Conservation (phyloP, 108 stramenopile genomes). For the Aurantiochytrium sp. region DNA sequence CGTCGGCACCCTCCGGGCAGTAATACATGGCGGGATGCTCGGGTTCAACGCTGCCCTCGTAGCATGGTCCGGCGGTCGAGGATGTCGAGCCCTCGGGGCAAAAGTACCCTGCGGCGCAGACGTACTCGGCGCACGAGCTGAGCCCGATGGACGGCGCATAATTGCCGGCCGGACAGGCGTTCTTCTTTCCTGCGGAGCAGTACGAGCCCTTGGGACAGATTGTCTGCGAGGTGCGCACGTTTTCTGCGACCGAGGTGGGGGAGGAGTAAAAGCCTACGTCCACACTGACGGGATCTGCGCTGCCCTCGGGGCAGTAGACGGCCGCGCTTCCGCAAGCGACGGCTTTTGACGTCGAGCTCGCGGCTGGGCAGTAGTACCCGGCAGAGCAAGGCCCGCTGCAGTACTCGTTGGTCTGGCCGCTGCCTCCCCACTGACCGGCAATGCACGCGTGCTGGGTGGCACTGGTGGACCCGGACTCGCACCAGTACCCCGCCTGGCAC, state of each 20-base stretch:
- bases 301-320: slow-evolving; percentile 16
- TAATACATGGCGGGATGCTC: background rate
- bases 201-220: slow-evolving; percentile 11
- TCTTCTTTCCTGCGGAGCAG: background rate
- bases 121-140: background rate
- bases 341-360: background rate
- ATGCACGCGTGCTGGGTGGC: background rate
- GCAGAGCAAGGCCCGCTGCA: slow-evolving; percentile 33
- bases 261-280: background rate
- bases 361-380: slow-evolving; percentile 31
- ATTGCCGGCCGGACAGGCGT: slow-evolving; percentile 32
- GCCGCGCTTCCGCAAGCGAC: background rate
- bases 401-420: background rate
- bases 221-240: background rate
- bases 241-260: background rate
- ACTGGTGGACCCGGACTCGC: background rate
- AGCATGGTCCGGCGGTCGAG: background rate
- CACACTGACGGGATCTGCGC: background rate
- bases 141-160: slow-evolving; percentile 11
- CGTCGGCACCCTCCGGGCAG: background rate
- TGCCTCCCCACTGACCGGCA: background rate
- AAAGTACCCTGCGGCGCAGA: slow-evolving; percentile 33
- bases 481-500: slow-evolving; percentile 16
- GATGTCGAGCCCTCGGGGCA: slow-evolving; percentile 30
- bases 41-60: background rate